Evolutionary conservation across 441 rosid species (phyloP), one percentile per base, ranked within the genome.

Genomic region (Populus trichocarpa): DNA sequence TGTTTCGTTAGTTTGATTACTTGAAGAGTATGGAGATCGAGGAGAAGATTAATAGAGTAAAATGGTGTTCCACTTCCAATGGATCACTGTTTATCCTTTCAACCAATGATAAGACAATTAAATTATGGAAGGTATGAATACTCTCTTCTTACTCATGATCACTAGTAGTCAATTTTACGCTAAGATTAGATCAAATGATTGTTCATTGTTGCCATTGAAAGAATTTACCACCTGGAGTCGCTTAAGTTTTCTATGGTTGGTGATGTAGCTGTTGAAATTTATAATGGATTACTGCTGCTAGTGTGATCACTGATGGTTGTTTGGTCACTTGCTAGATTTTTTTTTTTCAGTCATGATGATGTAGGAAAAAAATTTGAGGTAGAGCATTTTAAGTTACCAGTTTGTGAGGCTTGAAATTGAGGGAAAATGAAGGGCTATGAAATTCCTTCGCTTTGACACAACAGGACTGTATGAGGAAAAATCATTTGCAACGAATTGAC

Each of bases 11-110:
- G 96, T 91, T 91, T 61, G 96, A 91, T 83, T 90, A 87, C 82
- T 78, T 91, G 88, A 89, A 88, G 84, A 91, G 96, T 75, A 67
- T 90, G 85, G 96, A 91, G 83, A 89, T 91, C 74, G 96, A 90
- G 79, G 96, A 91, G 87, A 91, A 89, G 85, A 85, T 91, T 75
- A 91, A 90, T 73, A 84, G 72, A 76, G 63, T 90, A 35, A 89
- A 84, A 81, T 91, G 94, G 96, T 88, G 91, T 82, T 75, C 87
- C 16, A 74, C 88, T 14, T 82, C 85, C 74, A 88, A 83, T 76
- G 87, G 85, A 69, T 86, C 90, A 5, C 75, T 83, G 72, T 85
- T 89, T 81, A 80, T 91, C 72, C 94, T 91, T 75, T 89, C 96
- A 30, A 80, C 92, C 13, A 91, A 91, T 78, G 91, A 91, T 82